Base-by-base conservation (phyloP, 192 early-diverging fungal genomes). In the Coemansia umbellata region DNA sequence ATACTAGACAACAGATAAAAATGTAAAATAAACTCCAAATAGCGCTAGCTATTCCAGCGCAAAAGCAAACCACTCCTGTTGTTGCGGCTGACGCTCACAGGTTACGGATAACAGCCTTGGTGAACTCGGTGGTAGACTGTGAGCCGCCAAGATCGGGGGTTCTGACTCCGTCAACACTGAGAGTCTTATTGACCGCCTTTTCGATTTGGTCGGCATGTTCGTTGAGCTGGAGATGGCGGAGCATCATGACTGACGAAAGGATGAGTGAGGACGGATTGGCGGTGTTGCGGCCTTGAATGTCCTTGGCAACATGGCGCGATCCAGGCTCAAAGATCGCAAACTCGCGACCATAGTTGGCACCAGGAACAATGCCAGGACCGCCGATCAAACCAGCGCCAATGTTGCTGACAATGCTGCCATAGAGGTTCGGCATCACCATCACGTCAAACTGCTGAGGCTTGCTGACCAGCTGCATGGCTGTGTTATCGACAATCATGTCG, bases 401-500 rank as follows among this genome's bases (percentile, higher is more conserved):
- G 80, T 99, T 99, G 65, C 90, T 92, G 44, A 97, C 87, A 69
- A 99, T 99, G 87, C 93, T 97, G 62, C 96, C 96, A 80, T 99
- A 99, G 74, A 99, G 85, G 84, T 99, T 99, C 55, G 93, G 93
- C 87, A 93, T 95, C 54, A 99, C 93, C 82, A 99, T 93, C 39
- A 99, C 96, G 70, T 99, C 96, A 53, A 99, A 99, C 79, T 99
- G 96, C 72, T 88, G 86, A 47, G 96, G 96, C 74, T 82, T 88
- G 64, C 91, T 90, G 37, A 96, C 94, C n/a, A 99, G 84, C 84
- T 99, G 96, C 96, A 99, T 99, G 47, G 96, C 91, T 41, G 93
- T 92, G 82, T 99, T 99, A 78, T 99, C 96, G 60, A 99, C 96
- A 79, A 99, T 99, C 96, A 99, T 96, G 80, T 97, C 94, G 58